phyloP scores from a whole-genome alignment of 305 asterid genomes.

The Solanum hybrid region DNA sequence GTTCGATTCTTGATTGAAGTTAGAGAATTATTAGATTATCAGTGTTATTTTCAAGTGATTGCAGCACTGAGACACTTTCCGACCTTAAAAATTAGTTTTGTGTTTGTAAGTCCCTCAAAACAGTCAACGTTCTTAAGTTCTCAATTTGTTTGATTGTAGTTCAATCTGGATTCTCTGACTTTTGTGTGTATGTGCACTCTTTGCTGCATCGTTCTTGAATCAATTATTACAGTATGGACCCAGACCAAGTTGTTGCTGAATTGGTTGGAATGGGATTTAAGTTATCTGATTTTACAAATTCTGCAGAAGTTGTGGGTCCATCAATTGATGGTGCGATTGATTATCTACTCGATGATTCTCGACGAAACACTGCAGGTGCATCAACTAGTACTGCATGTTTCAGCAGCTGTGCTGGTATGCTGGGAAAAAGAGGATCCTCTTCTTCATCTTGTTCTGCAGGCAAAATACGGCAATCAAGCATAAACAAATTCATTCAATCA shows the following conservation, averaged over 20 bases:
- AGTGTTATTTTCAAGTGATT: not conserved
- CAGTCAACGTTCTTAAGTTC: not conserved
- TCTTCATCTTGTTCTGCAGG: constrained; percentile 23
- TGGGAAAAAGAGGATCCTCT: constrained; percentile 26
- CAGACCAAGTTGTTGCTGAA: constrained; percentile 42
- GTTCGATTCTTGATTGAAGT: not conserved
- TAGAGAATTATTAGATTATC: not conserved
- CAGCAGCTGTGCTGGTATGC: constrained; percentile 8
- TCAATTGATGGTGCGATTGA: constrained; percentile 47
- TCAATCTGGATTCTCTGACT: not conserved
- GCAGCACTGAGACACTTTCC: not conserved
- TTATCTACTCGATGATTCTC: constrained; percentile 44
- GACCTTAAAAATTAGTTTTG: not conserved
- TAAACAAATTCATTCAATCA: constrained; percentile 30
- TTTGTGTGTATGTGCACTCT: not conserved
- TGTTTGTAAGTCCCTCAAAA: not conserved
- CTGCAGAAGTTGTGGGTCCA: constrained; percentile 50
- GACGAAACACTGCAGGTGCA: constrained; percentile 22
- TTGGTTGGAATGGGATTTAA: constrained; percentile 65
- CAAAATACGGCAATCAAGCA: constrained; percentile 43
- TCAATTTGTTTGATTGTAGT: not conserved
- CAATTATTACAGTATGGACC: constrained; percentile 7
- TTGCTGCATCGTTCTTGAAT: not conserved
- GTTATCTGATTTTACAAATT: constrained; percentile 36
- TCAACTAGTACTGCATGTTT: constrained; percentile 23